phyloP scores from a whole-genome alignment of 768 basidiomycete genomes.

The Paxillus rubicundulus region DNA sequence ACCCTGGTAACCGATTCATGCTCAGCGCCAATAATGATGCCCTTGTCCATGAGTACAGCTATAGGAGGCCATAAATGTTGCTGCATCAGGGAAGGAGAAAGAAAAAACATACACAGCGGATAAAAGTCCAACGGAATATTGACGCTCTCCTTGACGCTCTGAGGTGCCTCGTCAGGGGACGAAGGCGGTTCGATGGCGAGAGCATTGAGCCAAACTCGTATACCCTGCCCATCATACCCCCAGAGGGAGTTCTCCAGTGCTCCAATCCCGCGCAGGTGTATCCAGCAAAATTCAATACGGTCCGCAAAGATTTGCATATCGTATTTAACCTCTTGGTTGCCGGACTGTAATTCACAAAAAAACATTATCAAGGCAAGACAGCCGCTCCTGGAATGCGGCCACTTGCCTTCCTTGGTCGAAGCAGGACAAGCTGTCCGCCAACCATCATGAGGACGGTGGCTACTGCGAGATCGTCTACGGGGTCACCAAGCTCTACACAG shows the following conservation, averaged over 20 bases:
- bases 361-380: neutral
- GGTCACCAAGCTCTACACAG: slow-evolving; percentile 85
- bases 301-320: slow-evolving; percentile 97
- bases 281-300: slow-evolving; percentile 99
- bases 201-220: slow-evolving; percentile 95
- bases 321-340: slow-evolving; percentile 87
- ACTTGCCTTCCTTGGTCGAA: slow-evolving; percentile 82
- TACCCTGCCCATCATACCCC: slow-evolving; percentile 89
- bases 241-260: slow-evolving; percentile 95
- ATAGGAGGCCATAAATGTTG: slow-evolving; percentile 5
- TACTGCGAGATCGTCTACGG: slow-evolving; percentile 85
- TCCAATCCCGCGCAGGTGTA: slow-evolving; percentile 90
- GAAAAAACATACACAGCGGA: slow-evolving; percentile 70
- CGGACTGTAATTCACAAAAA: slow-evolving; percentile 51
- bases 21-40: slow-evolving; percentile 95
- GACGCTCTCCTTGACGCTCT: slow-evolving; percentile 87
- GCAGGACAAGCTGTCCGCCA: slow-evolving; percentile 83
- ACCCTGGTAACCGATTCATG: slow-evolving; percentile 75
- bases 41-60: slow-evolving; percentile 99
- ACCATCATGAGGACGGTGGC: slow-evolving; percentile 97
- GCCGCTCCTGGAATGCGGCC: neutral
- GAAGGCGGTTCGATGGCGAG: slow-evolving; percentile 75
- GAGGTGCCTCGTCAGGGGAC: slow-evolving; percentile 33
- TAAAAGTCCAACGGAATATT: slow-evolving; percentile 93
- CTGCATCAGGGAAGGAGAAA: neutral